Percentiles rank a stretch among this genome's conserved stretches.
Conservation (phyloP, 2,329 filamentous ascomycete genomes). For the Neurospora crassa region DNA sequence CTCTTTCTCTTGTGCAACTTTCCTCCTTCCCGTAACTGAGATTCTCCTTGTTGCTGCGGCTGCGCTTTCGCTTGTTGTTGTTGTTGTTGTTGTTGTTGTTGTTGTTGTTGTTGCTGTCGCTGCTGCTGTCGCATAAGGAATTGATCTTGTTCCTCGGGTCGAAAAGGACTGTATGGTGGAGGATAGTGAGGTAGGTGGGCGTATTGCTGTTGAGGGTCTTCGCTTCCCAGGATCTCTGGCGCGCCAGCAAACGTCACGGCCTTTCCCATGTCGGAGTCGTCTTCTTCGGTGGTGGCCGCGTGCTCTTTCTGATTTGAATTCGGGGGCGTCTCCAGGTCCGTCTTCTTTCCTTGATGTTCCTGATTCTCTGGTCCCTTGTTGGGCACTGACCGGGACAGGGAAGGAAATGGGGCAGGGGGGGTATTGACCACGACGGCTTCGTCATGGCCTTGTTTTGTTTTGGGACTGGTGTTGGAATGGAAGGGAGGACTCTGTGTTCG, state of each 20-base stretch:
- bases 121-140: neutral
- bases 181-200: neutral
- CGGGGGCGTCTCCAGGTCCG: constrained; percentile 40
- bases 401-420: neutral
- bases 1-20: constrained; percentile 40
- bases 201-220: neutral
- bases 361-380: neutral
- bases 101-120: neutral
- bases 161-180: neutral
- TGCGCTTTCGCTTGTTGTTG: neutral
- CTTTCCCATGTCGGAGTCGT: neutral
- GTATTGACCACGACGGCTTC: neutral
- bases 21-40: constrained; percentile 21
- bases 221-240: neutral
- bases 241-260: neutral
- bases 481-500: neutral
- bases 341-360: neutral
- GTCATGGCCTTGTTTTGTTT: neutral
- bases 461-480: neutral
- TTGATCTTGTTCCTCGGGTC: neutral
- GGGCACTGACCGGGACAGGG: neutral
- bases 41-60: neutral
- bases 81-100: neutral
- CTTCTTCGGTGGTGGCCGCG: neutral
- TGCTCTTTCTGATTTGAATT: constrained; percentile 9